Evolutionary conservation across 2,329 filamentous ascomycete species (phyloP), one percentile per base, ranked within the genome.

Genomic region (Epichloe sp.): DNA sequence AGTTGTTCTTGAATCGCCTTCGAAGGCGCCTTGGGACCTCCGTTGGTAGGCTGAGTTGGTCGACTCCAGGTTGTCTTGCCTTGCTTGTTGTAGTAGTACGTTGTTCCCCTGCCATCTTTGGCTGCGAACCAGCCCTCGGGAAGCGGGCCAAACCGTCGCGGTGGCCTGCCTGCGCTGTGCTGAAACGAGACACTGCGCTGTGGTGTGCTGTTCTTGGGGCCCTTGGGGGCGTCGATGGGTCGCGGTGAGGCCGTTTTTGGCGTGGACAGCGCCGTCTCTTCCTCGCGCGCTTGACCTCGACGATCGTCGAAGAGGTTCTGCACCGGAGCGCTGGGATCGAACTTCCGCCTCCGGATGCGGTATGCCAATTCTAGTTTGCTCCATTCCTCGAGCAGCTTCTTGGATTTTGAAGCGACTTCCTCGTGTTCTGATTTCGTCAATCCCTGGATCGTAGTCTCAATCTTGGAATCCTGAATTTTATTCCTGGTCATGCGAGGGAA

Each of bases 381-480:
- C 93, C 93, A 98, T 57, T 84, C 83, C 8, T 88, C 80, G 31
- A 96, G 71, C 37, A 98, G 73, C 44, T 78, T 76, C 50, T 77
- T 77, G 5, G 91, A 82, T 60, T 84, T 83, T 19, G 78, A 75
- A 26, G 83, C 77, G 19, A 98, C 87, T 53, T 85, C 77, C 55
- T 88, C 81, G 61, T 95, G 83, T 8, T 83, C 80, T 17, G 80
- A 85, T 12, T 69, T 69, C 1, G 75, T 78, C 48, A 97, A 71
- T 3, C 77, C 76, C 60, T 87, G 74, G 42, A 98, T 78, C 0
- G 85, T 85, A 2, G 82, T 76, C 65, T 97, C 93, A 55, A 98
- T 96, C 61, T 95, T 95, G 8, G 93, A 95, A 61, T 95, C 90
- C 57, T 87, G 83, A 53, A 98, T 96, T 69, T 98, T 98, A 74